These are phyloP conservation scores for Sporisorium reilianum DNA, from an alignment of 1,284 basidiomycete genomes.

Conservation along the genomic window DNA sequence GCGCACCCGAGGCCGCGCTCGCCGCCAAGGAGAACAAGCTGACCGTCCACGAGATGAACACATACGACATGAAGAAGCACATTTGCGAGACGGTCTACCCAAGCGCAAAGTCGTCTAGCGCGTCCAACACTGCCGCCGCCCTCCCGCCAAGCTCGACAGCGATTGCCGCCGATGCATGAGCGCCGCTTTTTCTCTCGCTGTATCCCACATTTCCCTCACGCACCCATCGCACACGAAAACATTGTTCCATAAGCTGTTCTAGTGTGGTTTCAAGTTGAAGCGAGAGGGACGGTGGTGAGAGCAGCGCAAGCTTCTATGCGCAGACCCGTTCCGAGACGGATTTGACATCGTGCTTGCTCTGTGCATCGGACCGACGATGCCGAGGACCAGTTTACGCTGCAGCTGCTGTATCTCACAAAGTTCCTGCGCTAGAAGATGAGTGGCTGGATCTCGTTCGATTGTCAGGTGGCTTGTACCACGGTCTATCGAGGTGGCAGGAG, in stretches of 20 bases:
- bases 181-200: background rate
- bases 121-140: background rate
- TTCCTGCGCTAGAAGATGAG: no score
- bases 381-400: background rate
- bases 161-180: constrained; percentile 37
- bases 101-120: background rate
- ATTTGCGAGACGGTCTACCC: constrained; percentile 36
- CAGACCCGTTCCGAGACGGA: background rate
- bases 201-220: background rate
- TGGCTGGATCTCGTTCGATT: background rate
- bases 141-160: constrained; percentile 16
- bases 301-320: background rate
- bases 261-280: background rate
- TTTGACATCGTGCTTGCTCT: background rate
- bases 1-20: constrained; percentile 67
- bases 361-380: background rate
- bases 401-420: no score
- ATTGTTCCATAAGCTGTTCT: background rate
- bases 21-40: constrained; percentile 69
- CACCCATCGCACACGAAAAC: background rate
- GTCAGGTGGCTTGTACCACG: background rate
- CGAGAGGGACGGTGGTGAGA: background rate
- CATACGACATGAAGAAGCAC: constrained; percentile 52
- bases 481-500: background rate
- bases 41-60: constrained; percentile 62